phyloP scores from a whole-genome alignment of 2,329 filamentous ascomycete genomes.

The Apiospora pterosperma region DNA sequence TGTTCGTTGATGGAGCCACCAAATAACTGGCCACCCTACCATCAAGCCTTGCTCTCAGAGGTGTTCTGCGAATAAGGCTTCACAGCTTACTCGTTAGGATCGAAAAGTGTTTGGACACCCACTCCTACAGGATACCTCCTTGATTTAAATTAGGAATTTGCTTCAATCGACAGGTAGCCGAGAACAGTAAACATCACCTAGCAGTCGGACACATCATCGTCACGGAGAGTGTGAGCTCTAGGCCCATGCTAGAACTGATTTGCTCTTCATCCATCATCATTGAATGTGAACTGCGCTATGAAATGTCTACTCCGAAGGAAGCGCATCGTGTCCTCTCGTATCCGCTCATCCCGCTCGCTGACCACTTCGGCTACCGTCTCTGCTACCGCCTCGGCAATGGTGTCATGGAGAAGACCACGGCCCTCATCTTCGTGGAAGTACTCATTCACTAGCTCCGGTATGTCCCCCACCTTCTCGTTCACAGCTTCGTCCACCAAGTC shows the following conservation, averaged over 20 bases:
- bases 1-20: no score
- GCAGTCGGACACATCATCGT: neutral
- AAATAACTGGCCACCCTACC: no score
- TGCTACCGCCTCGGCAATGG: neutral
- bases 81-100: no score
- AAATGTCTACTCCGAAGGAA: constrained; percentile 2
- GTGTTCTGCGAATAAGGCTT: no score
- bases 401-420: neutral
- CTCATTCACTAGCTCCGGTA: constrained; percentile 1
- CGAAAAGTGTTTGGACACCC: no score
- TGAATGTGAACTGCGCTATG: neutral
- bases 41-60: no score
- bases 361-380: neutral
- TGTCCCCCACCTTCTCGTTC: constrained; percentile 1
- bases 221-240: neutral
- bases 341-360: neutral
- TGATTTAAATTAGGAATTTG: no score
- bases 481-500: constrained; percentile 4
- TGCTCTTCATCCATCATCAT: neutral
- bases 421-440: constrained; percentile 4
- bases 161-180: neutral
- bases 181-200: neutral
- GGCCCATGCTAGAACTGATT: neutral
- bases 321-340: constrained; percentile 1
- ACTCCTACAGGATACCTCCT: no score